Conservation (phyloP, 169 alveolate species). For the Plasmodium knowlesi region DNA sequence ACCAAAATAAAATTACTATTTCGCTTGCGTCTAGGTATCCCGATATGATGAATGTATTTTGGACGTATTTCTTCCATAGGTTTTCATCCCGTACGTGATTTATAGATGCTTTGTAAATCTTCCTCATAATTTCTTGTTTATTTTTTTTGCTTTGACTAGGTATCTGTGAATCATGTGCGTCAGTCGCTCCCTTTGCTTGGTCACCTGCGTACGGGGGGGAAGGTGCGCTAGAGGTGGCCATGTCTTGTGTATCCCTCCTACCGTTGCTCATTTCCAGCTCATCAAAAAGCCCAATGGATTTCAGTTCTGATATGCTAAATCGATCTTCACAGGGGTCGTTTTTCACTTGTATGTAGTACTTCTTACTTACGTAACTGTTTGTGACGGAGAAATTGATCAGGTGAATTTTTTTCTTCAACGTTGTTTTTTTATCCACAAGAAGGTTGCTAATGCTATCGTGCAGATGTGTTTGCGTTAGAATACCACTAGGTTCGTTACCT, state of each 20-base stretch:
- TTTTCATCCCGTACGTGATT: conserved; percentile 83
- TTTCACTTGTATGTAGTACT: conserved; percentile 21
- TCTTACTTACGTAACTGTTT: conserved; percentile 55
- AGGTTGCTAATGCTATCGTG: neutral
- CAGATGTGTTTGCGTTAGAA: neutral
- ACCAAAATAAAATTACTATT: conserved; percentile 80
- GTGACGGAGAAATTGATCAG: conserved; percentile 3
- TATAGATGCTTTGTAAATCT: conserved; percentile 81
- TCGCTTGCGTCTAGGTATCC: conserved; percentile 79
- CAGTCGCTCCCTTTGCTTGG: neutral
- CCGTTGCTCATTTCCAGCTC: conserved; percentile 12
- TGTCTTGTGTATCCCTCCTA: neutral
- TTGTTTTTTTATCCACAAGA: neutral
- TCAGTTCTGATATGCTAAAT: conserved; percentile 14
- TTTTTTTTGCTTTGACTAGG: conserved; percentile 37
- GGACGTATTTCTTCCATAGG: conserved; percentile 85
- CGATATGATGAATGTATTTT: conserved; percentile 70
- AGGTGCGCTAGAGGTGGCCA: neutral
- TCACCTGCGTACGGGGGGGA: neutral
- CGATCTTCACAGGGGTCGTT: neutral
- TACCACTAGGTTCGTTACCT: neutral
- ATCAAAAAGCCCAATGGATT: conserved; percentile 27
- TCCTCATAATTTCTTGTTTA: conserved; percentile 73
- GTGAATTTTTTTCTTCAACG: neutral
- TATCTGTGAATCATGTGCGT: neutral